Percentiles rank a stretch among this genome's conserved stretches.
These are phyloP conservation scores for Obelidium mucronatum DNA, from an alignment of 192 early-diverging fungal species.

Conservation along the genomic window DNA sequence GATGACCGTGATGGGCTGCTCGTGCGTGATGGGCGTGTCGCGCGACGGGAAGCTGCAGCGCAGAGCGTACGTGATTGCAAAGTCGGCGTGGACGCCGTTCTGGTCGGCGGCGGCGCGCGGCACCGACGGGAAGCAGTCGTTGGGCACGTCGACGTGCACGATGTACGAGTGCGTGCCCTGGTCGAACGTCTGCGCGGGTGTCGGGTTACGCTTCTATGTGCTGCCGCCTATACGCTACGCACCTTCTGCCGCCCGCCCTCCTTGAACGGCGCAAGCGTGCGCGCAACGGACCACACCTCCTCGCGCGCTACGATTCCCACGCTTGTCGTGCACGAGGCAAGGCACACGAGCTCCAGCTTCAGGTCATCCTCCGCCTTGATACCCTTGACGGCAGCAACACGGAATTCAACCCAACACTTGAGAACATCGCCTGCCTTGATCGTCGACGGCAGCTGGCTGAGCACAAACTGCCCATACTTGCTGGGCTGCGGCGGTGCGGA, in stretches of 20 bases:
- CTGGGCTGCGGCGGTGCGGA: too few species aligned
- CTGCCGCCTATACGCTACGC: too few species aligned
- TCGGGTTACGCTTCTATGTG: background rate
- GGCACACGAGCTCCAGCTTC: slow-evolving; percentile 24
- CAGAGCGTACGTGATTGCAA: slow-evolving; percentile 16
- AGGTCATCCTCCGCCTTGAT: slow-evolving; percentile 37
- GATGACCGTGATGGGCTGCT: slow-evolving; percentile 16
- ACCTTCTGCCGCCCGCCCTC: slow-evolving; percentile 18
- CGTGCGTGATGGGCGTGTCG: slow-evolving; percentile 18
- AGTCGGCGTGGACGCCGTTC: slow-evolving; percentile 9
- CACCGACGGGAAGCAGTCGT: slow-evolving; percentile 31
- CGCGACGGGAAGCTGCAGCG: slow-evolving; percentile 29
- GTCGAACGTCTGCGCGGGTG: slow-evolving; percentile 21
- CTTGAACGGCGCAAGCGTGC: slow-evolving; percentile 25
- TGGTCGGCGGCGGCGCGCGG: background rate
- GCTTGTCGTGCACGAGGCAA: background rate
- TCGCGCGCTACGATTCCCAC: slow-evolving; percentile 3
- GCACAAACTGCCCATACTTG: slow-evolving; percentile 26
- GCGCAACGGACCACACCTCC: slow-evolving; percentile 21
- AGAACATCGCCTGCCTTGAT: slow-evolving; percentile 9
- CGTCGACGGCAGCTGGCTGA: slow-evolving; percentile 19
- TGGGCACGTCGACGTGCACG: slow-evolving; percentile 26
- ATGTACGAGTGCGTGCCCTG: slow-evolving; percentile 32
- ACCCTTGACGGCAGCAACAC: slow-evolving; percentile 25
- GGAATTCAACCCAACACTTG: slow-evolving; percentile 29